Conservation (phyloP, 2,329 filamentous ascomycete genomes). For the Phyllosticta capitalensis region DNA sequence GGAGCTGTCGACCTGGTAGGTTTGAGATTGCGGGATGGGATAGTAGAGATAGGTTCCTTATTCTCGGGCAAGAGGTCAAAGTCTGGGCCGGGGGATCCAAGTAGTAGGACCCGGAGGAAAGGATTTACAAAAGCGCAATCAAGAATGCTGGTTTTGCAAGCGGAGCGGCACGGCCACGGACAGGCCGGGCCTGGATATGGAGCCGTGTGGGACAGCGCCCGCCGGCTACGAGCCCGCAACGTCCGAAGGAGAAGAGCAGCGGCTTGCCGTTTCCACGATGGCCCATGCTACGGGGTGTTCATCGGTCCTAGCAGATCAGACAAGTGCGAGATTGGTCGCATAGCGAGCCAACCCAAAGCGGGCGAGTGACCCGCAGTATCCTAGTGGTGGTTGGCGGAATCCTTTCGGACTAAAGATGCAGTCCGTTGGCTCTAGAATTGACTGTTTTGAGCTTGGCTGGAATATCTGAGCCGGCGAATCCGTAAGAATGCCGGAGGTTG, state of each 20-base stretch:
- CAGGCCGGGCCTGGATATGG: not conserved
- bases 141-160: not conserved
- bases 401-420: not conserved
- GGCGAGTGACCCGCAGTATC: not conserved
- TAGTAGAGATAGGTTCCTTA: not conserved
- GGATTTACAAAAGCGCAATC: not conserved
- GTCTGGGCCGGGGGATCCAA: not conserved
- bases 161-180: not conserved
- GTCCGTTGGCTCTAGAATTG: not conserved
- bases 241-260: not conserved
- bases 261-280: not conserved
- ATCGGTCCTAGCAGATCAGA: not conserved
- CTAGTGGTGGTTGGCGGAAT: not conserved
- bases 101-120: not conserved
- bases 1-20: not conserved
- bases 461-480: not conserved
- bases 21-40: not conserved
- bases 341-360: not conserved
- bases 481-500: not conserved
- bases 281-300: not conserved
- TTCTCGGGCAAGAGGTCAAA: not conserved
- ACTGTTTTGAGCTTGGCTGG: not conserved
- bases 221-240: not conserved
- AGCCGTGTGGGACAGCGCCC: not conserved
- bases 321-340: not conserved